Evolutionary conservation across 768 basidiomycete genomes (phyloP).

Genomic region (Epithele typhae): DNA sequence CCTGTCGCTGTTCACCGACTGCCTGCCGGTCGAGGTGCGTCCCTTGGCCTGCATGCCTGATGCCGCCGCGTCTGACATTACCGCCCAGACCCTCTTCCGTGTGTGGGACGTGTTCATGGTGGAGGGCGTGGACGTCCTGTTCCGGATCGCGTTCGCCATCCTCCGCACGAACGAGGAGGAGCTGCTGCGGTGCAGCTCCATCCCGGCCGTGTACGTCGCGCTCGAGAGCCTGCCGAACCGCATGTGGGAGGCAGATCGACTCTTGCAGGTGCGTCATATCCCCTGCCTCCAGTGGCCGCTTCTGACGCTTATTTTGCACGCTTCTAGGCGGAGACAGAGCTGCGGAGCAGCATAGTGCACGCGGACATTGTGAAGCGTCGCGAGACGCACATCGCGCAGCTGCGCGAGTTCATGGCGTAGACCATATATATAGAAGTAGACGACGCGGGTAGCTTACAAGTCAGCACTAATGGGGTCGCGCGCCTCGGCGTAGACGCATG

Average conservation of each 20-base stretch:
- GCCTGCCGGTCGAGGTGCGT: slow-evolving; percentile 87
- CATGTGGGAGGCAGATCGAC: slow-evolving; percentile 90
- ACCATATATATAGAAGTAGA: too few species aligned
- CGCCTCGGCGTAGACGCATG: too few species aligned
- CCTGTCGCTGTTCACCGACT: slow-evolving; percentile 92
- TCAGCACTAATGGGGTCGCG: too few species aligned
- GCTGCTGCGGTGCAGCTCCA: slow-evolving; percentile 77
- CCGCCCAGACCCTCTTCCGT: slow-evolving; percentile 77
- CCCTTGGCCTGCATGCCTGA: background rate
- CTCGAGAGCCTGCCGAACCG: slow-evolving; percentile 87
- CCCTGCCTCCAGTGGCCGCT: background rate
- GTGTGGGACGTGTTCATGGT: slow-evolving; percentile 96
- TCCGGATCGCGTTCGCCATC: slow-evolving; percentile 86
- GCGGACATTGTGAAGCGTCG: slow-evolving; percentile 53
- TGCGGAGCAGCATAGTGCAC: slow-evolving; percentile 49
- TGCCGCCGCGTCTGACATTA: slow-evolving; percentile 1
- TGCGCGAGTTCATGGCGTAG: slow-evolving; percentile 17
- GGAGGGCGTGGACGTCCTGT: slow-evolving; percentile 87
- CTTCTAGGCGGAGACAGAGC: slow-evolving; percentile 35
- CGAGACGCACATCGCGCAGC: slow-evolving; percentile 40
- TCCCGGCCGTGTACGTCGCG: slow-evolving; percentile 85
- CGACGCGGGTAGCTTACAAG: too few species aligned
- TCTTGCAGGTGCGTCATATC: slow-evolving; percentile 65
- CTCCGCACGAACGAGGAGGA: slow-evolving; percentile 81
- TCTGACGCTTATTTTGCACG: too few species aligned